phyloP scores from a whole-genome alignment of 768 basidiomycete species.

The Russula olivacea region DNA sequence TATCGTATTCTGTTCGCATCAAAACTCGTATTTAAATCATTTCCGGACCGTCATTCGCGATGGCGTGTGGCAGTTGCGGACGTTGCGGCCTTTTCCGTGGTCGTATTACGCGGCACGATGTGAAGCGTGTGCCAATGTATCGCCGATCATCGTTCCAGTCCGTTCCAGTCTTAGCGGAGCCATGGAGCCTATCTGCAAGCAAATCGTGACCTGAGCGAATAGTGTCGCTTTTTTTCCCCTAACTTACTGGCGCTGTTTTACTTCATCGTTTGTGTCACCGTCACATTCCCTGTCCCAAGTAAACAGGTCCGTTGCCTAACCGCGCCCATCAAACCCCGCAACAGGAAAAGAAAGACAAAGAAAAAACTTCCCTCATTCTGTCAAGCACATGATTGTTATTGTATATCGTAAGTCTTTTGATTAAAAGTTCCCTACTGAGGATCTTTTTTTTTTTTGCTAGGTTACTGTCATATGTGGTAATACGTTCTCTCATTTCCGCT shows the following conservation, averaged over 20 bases:
- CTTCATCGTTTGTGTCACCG: neutral
- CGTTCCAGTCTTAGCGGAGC: neutral
- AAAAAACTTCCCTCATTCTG: neutral
- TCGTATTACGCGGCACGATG: neutral
- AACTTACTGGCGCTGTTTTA: neutral
- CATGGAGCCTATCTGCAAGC: neutral
- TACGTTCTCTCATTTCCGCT: conserved; percentile 5
- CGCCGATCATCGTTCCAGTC: neutral
- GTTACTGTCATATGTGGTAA: neutral
- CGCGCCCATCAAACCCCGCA: neutral
- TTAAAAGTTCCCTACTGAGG: conserved; percentile 5
- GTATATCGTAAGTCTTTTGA: neutral
- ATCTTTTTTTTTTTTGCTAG: neutral
- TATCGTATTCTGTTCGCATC: neutral
- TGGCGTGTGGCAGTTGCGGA: neutral
- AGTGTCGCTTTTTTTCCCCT: no score
- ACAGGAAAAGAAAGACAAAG: neutral
- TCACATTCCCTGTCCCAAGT: neutral
- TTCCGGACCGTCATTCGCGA: neutral
- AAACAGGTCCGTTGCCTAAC: neutral
- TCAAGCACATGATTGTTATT: neutral
- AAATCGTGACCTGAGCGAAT: neutral
- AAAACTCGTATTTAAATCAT: neutral
- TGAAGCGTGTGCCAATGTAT: neutral
- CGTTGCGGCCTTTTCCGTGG: neutral